Base-by-base conservation (phyloP, 805 yeast genomes). In the Saccharomycopsis vini region DNA sequence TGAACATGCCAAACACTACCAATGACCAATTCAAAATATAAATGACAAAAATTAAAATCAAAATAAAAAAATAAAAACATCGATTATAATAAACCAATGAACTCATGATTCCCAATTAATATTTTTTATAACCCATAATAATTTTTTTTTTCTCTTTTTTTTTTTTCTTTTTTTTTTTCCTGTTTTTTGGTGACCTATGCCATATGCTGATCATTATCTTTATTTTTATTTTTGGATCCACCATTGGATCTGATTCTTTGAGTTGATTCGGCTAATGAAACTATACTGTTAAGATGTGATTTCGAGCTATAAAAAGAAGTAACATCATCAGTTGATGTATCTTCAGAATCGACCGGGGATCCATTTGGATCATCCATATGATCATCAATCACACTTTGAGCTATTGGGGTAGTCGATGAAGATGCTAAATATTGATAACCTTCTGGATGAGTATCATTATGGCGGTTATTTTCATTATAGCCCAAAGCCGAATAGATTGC, bases 401-500 rank as follows among this genome's bases (percentile, higher is more conserved):
- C n/a, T 31, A 18, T 31, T 7, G 12, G 6, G n/a, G n/a, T n/a
- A n/a, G n/a, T 31, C n/a, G 6, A 7, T 24, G 28, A 24, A 24
- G 28, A 24, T 24, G 6, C 10, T 24, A 6, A 24, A 7, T 10
- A 10, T 7, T 24, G 10, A 24, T 24, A 10, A 7, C 10, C 29
- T 24, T 12, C 29, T 24, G 29, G 29, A 5, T 30, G 16, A 30
- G 9, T 10, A 5, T 30, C 33, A 38, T 26, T 28, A 26, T 28
- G 29, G 31, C 3, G 23, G 9, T 5, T 20, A 18, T 4, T 10
- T 22, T 6, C 20, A 21, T 45, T 3, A 53, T 48, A 37, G 44
- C 50, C 69, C 64, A 66, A 58, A 61, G 61, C 29, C 3, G 63
- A 55, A 2, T 63, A 52, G 4, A 69, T 34, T 1, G 64, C 63